Base-by-base conservation (phyloP, 78 protist genomes). In the Dictyostelium brefeldianum region DNA sequence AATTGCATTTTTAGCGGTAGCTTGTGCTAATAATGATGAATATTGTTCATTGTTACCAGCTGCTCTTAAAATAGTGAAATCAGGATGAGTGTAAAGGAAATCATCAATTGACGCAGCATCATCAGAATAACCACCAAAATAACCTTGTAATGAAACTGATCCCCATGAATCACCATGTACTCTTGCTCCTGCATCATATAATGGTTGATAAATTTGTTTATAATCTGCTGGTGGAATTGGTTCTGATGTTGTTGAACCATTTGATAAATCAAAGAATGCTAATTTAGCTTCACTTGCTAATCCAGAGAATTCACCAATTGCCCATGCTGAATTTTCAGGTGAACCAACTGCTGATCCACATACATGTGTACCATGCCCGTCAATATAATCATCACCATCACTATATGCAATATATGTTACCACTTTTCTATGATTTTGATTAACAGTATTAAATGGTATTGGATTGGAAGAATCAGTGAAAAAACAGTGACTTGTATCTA, bases 111-210 rank as follows among this genome's bases (percentile, higher is more conserved):
- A 27, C 2, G n/a, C 27, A 8, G 85, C 53, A n/a, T 57, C 70
- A 4, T 48, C 27, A 5, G 78, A 46, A 64, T 87, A 87, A 17
- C 25, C 18, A 20, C 75, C 84, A 12, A 59, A 59, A 48, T 31
- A 77, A 51, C 93, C 93, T 10, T 29, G 46, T 7, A 17, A 1
- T 12, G 85, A 77, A 36, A 51, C 10, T 3, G 84, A 59, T 27
- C 93, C 93, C 93, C 93, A 87, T 14, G 93, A 87, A 59, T 87
- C 93, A 50, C 93, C 78, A n/a, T 87, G 93, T 3, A 87, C 79
- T 77, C 93, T 74, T 12, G 93, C 93, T 48, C 93, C 93, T 22
- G 79, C 67, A 65, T 87, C 80, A 64, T 87, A 87, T 2, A 87
- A 41, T 62, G 17, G 20, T 15, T 77, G 74, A 43, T 87, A 87